Percentiles rank a stretch among this genome's conserved stretches.
Evolutionary conservation across 305 asterid species (phyloP).

Genomic region (Fraxinus latifolia): DNA sequence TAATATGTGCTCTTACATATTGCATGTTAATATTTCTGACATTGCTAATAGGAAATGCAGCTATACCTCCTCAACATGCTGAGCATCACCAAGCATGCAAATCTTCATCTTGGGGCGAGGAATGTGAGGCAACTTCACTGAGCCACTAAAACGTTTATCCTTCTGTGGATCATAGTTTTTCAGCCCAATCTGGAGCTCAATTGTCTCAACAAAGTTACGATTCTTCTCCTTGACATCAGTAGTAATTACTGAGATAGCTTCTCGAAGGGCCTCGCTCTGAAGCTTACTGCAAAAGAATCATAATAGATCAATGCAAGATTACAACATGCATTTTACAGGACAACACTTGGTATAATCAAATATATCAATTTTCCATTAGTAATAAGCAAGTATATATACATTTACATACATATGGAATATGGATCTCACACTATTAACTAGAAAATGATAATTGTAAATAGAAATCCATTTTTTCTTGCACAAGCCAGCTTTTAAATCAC

Average conservation of each 20-base stretch:
- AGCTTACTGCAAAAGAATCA: slow-evolving; percentile 44
- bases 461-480: neutral
- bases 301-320: neutral
- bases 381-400: neutral
- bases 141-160: slow-evolving; percentile 72
- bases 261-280: slow-evolving; percentile 53
- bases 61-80: slow-evolving; percentile 65
- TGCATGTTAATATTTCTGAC: neutral
- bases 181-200: slow-evolving; percentile 71
- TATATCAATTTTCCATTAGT: neutral
- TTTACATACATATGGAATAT: neutral
- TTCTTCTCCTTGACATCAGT: slow-evolving; percentile 46
- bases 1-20: neutral
- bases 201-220: slow-evolving; percentile 57
- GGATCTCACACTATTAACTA: neutral
- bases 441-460: neutral
- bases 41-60: neutral
- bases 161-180: slow-evolving; percentile 69
- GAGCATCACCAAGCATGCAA: slow-evolving; percentile 81
- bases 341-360: neutral
- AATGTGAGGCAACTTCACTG: slow-evolving; percentile 63
- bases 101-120: slow-evolving; percentile 66
- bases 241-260: slow-evolving; percentile 44
- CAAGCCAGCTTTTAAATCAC: neutral
- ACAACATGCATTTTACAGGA: neutral